phyloP scores from a whole-genome alignment of 2,329 filamentous ascomycete species.

The Acarospora socialis region DNA sequence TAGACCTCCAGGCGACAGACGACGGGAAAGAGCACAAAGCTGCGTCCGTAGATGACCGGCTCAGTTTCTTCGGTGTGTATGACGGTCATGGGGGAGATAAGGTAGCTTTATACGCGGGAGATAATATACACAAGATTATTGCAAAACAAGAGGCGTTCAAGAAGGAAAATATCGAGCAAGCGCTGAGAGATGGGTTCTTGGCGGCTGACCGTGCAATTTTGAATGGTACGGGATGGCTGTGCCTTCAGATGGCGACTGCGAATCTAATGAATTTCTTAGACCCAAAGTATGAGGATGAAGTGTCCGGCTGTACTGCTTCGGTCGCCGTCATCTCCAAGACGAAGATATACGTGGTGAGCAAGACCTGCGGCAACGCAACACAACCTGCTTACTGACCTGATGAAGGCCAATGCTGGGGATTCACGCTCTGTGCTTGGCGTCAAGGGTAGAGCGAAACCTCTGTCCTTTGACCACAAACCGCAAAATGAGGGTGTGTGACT shows the following conservation, averaged over 20 bases:
- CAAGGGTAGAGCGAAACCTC: conserved; percentile 89
- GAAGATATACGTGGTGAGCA: conserved; percentile 87
- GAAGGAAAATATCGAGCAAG: conserved; percentile 81
- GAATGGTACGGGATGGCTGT: conserved; percentile 47
- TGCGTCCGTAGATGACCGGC: conserved; percentile 52
- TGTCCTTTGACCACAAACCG: conserved; percentile 99
- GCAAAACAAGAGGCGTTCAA: conserved; percentile 91
- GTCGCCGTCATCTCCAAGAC: conserved; percentile 77
- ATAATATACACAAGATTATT: conserved; percentile 87
- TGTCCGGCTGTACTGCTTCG: conserved; percentile 93
- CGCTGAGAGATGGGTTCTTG: conserved; percentile 91
- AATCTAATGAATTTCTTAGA: conserved; percentile 41
- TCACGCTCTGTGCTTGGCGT: conserved; percentile 90
- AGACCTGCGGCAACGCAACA: conserved; percentile 10
- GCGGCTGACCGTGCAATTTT: conserved; percentile 92
- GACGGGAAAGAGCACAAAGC: conserved; percentile 39
- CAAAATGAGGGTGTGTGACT: conserved; percentile 70
- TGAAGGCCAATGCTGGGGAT: conserved; percentile 88
- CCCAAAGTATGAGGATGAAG: conserved; percentile 91
- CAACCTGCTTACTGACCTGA: conserved; percentile 16
- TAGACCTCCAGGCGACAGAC: conserved; percentile 62
- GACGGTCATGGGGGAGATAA: conserved; percentile 96
- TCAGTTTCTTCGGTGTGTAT: conserved; percentile 96
- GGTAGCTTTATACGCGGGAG: conserved; percentile 82
- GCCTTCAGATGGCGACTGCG: conserved; percentile 1